Base-by-base conservation (phyloP, 331 rosid genomes). In the Pyrus hybrid region DNA sequence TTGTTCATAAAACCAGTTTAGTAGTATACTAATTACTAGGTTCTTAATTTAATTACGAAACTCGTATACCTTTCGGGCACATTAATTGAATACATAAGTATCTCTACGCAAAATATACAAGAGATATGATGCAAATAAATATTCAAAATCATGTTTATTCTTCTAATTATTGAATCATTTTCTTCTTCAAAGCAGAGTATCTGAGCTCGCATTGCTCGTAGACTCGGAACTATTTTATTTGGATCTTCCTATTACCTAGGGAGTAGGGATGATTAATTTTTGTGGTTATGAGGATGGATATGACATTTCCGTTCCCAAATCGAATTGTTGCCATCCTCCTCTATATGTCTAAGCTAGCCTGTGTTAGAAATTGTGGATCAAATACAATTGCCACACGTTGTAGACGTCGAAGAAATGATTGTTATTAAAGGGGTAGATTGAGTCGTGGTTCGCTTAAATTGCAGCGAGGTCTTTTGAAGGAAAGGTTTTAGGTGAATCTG, bases 1-100 rank as follows among this genome's bases (percentile, higher is more conserved):
- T 71, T 69, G 76, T 66, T 80, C 82, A 78, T 63, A 51, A 79
- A 78, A 71, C 75, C 67, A 30, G 60, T 29, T 37, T 25, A 37
- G 28, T 30, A 7, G 74, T 76, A 63, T 65, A 35, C 53, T 53
- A 61, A 69, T 71, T 33, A 14, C 25, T 16, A 74, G 65, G 28
- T 43, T 70, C 25, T 62, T 33, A 4, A 32, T 80, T 54, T 67
- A 76, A 62, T 35, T 41, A 7, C 58, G 0, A 51, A 51, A 51
- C 58, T 18, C 5, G n/a, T 70, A 20, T 70, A 17, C 18, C 26
- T 73, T 53, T 30, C 41, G 5, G 43, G 57, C 2, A 41, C 11
- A 51, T 41, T 41, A 41, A 41, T 41, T 10, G 45, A 41, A 10
- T 41, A 41, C 45, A 41, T 41, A 41, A 11, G 3, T 41, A 41